A percentile compares a stretch with the other conserved stretches of the same genome.
Conservation (phyloP, 2,329 filamentous ascomycete species). For the Hypoxylon sp. region DNA sequence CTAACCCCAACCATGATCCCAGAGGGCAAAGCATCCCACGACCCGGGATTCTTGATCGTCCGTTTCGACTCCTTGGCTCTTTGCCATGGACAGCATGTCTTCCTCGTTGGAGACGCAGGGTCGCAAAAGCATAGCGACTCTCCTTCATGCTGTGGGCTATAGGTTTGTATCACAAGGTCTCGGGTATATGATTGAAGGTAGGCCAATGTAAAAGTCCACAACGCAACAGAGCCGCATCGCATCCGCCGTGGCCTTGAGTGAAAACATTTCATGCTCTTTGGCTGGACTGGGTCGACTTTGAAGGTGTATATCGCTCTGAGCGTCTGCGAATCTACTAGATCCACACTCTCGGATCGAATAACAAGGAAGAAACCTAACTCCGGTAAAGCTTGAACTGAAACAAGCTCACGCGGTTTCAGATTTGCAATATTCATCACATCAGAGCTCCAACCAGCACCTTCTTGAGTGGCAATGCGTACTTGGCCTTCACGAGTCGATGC, state of each 20-base stretch:
- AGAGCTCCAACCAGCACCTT: conserved; percentile 65
- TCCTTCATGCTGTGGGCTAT: conserved; percentile 67
- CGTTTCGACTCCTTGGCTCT: conserved; percentile 67
- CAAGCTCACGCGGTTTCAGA: conserved; percentile 62
- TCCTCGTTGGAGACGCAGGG: conserved; percentile 57
- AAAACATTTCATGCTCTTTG: conserved; percentile 72
- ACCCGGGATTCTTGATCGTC: conserved; percentile 73
- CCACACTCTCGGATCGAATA: conserved; percentile 69
- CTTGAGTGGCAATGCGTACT: conserved; percentile 51
- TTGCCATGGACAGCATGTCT: conserved; percentile 66
- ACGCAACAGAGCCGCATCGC: conserved; percentile 68
- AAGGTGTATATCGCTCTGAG: conserved; percentile 74
- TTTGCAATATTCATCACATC: conserved; percentile 61
- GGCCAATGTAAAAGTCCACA: conserved; percentile 75
- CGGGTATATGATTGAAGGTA: conserved; percentile 73
- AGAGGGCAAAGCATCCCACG: conserved; percentile 74
- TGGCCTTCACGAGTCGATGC: conserved; percentile 54
- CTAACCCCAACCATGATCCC: conserved; percentile 76
- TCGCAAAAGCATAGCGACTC: conserved; percentile 72
- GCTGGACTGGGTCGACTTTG: conserved; percentile 69
- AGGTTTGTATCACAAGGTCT: conserved; percentile 76
- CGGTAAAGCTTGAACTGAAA: conserved; percentile 72
- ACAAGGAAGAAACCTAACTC: conserved; percentile 73
- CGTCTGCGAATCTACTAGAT: conserved; percentile 72
- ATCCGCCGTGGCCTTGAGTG: conserved; percentile 68